Percentiles rank a stretch among this genome's conserved stretches.
Evolutionary conservation across 441 rosid species (phyloP).

Genomic region (Syzygium syzygioides): DNA sequence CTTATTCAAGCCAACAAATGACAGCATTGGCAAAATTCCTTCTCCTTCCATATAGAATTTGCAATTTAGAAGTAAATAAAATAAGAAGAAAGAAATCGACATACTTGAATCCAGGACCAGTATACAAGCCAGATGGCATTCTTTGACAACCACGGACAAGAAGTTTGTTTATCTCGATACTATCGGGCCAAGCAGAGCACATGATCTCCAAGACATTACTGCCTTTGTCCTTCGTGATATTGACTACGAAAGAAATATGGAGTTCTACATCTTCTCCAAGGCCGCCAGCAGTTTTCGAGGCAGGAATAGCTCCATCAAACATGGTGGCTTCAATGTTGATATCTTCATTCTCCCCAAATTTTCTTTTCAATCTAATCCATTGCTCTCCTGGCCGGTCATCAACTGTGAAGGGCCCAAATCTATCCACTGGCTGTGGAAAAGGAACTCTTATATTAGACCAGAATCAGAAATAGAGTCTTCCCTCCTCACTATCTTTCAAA

Average conservation of each 20-base stretch:
- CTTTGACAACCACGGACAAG: slow-evolving; percentile 27
- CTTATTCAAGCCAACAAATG: background rate
- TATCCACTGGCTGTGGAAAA: slow-evolving; percentile 33
- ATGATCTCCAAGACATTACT: slow-evolving; percentile 53
- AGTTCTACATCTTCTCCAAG: slow-evolving; percentile 28
- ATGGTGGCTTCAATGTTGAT: slow-evolving; percentile 76
- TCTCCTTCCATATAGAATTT: background rate
- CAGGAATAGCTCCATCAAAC: slow-evolving; percentile 65
- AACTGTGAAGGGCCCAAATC: slow-evolving; percentile 41
- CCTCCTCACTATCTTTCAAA: background rate
- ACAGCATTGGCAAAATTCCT: background rate
- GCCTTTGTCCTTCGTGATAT: slow-evolving; percentile 44
- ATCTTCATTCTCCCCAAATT: slow-evolving; percentile 49
- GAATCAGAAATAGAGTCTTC: background rate
- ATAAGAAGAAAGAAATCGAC: background rate
- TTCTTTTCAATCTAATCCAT: slow-evolving; percentile 67
- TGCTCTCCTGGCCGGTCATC: slow-evolving; percentile 73
- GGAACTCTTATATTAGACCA: background rate
- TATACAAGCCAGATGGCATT: slow-evolving; percentile 25
- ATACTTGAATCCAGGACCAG: slow-evolving; percentile 75
- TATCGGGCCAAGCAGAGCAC: slow-evolving; percentile 81
- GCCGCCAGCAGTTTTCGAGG: slow-evolving; percentile 22
- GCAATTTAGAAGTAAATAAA: background rate
- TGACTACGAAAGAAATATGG: slow-evolving; percentile 64
- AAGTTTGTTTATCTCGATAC: slow-evolving; percentile 47